phyloP scores from a whole-genome alignment of 805 yeast genomes.

The Barnettozyma sp. region DNA sequence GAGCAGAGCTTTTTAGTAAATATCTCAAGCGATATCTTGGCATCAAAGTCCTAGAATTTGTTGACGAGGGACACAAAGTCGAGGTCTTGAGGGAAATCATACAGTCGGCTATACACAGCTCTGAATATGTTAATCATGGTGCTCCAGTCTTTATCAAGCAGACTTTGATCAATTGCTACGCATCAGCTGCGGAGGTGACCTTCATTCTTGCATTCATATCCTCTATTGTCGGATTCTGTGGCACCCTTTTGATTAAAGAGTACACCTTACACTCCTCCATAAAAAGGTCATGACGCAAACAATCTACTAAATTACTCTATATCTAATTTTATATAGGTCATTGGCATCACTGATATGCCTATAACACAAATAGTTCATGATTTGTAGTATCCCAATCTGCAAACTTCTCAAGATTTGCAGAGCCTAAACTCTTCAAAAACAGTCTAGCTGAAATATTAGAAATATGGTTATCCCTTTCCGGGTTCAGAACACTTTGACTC shows the following conservation, averaged over 20 bases:
- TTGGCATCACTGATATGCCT: too few species aligned
- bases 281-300: slow-evolving; percentile 27
- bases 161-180: slow-evolving; percentile 46
- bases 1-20: slow-evolving; percentile 54
- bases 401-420: slow-evolving; percentile 3
- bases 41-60: slow-evolving; percentile 26
- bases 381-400: slow-evolving; percentile 6
- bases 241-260: slow-evolving; percentile 47
- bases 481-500: slow-evolving; percentile 3
- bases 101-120: slow-evolving; percentile 45
- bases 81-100: slow-evolving; percentile 39
- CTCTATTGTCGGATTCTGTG: slow-evolving; percentile 31
- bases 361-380: slow-evolving; percentile 6
- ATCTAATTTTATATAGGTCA: too few species aligned
- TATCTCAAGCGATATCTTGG: slow-evolving; percentile 29
- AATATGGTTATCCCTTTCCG: not conserved
- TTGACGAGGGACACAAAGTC: slow-evolving; percentile 31
- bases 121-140: slow-evolving; percentile 41
- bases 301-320: not conserved
- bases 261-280: slow-evolving; percentile 49
- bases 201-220: slow-evolving; percentile 40
- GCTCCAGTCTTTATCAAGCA: slow-evolving; percentile 48
- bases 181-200: slow-evolving; percentile 44
- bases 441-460: not conserved
- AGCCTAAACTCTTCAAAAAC: slow-evolving; percentile 1